These are phyloP conservation scores for Cladophialophora chaetospira DNA, from an alignment of 2,329 filamentous ascomycete species.

Conservation along the genomic window DNA sequence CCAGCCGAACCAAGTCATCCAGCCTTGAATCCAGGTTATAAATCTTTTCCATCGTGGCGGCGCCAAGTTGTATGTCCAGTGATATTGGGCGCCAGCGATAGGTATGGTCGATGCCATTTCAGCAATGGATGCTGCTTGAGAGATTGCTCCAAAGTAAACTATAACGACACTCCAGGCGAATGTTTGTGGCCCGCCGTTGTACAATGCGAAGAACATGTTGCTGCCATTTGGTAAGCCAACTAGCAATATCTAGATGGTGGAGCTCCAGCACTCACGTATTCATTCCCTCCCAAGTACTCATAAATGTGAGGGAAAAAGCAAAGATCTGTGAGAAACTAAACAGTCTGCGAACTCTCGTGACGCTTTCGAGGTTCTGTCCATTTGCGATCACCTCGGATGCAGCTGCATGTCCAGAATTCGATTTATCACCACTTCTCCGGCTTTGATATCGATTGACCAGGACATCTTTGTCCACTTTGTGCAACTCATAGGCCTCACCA, in stretches of 20 bases:
- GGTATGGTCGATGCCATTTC: constrained; percentile 4
- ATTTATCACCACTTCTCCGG: neutral
- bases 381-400: neutral
- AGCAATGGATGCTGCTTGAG: constrained; percentile 1
- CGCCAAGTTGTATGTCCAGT: constrained; percentile 4
- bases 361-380: neutral
- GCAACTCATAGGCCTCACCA: no score
- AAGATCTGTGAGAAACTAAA: constrained; percentile 8
- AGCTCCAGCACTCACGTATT: constrained; percentile 7
- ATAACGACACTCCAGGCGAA: constrained; percentile 6
- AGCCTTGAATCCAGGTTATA: constrained; percentile 6
- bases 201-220: constrained; percentile 4
- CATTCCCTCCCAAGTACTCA: constrained; percentile 7
- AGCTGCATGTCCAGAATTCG: neutral
- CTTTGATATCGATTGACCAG: neutral
- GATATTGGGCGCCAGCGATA: constrained; percentile 1
- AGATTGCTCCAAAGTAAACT: constrained; percentile 4
- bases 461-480: constrained; percentile 5
- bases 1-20: constrained; percentile 8
- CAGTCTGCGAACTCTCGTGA: constrained; percentile 4
- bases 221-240: neutral
- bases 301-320: constrained; percentile 5
- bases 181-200: constrained; percentile 5
- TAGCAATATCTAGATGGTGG: no score
- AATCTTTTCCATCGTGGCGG: neutral